Evolutionary conservation across 805 yeast species (phyloP).

Genomic region (Kodamaea lidongshanica): DNA sequence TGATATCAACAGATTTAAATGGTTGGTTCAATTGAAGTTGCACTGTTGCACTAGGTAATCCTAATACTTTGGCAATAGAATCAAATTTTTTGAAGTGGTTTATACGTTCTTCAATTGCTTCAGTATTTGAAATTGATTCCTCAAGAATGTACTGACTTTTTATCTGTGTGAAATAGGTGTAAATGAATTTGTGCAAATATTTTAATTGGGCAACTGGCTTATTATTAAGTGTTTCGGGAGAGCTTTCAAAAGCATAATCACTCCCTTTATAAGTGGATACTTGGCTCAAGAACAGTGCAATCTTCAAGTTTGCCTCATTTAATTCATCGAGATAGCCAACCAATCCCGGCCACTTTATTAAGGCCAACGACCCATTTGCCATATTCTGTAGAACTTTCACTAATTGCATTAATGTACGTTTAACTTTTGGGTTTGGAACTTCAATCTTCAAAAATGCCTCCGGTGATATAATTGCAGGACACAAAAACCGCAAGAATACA

Average conservation of each 20-base stretch:
- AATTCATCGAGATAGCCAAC: slow-evolving; percentile 36
- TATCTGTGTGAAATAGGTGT: slow-evolving; percentile 28
- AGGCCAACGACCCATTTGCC: slow-evolving; percentile 71
- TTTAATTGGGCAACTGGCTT: slow-evolving; percentile 34
- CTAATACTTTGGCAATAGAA: slow-evolving; percentile 40
- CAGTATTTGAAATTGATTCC: slow-evolving; percentile 13
- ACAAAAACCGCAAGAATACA: slow-evolving; percentile 69
- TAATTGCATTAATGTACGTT: slow-evolving; percentile 67
- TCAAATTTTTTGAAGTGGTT: slow-evolving; percentile 39
- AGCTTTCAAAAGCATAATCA: slow-evolving; percentile 9
- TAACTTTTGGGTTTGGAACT: slow-evolving; percentile 28
- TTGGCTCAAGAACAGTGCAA: slow-evolving; percentile 22
- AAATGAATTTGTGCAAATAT: slow-evolving; percentile 36
- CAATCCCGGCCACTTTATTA: slow-evolving; percentile 60
- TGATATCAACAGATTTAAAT: slow-evolving; percentile 35
- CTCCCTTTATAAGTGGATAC: slow-evolving; percentile 16
- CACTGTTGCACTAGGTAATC: slow-evolving; percentile 53
- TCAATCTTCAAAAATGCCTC: slow-evolving; percentile 45
- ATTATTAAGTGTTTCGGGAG: slow-evolving; percentile 7
- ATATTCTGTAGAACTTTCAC: slow-evolving; percentile 82
- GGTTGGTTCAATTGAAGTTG: slow-evolving; percentile 53
- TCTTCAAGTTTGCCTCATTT: slow-evolving; percentile 20
- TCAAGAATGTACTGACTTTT: slow-evolving; percentile 23
- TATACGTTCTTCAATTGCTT: slow-evolving; percentile 19
- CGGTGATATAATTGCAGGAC: slow-evolving; percentile 90